Conservation (phyloP, 306 rosid species). For the Potentilla sterilis region DNA sequence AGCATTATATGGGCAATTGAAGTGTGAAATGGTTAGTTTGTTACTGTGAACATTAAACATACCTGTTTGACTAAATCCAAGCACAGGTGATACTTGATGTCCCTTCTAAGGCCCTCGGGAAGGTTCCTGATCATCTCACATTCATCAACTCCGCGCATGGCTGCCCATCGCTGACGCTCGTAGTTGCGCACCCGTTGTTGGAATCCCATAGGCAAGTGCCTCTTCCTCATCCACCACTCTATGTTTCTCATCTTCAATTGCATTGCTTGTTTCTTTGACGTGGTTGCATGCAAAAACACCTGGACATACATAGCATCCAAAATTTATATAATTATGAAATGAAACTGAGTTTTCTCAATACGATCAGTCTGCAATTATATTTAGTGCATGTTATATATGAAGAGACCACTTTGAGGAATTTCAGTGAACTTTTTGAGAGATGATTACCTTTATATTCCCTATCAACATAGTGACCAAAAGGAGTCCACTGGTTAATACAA, state of each 20-base stretch:
- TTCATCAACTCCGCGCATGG: conserved; percentile 90
- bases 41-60: not conserved
- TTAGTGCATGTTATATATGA: not conserved
- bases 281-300: conserved; percentile 90
- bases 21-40: not conserved
- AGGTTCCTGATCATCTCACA: conserved; percentile 71
- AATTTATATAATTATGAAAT: not conserved
- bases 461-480: conserved; percentile 91
- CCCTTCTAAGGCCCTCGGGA: conserved; percentile 86
- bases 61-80: conserved; percentile 87
- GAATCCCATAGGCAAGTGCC: conserved; percentile 64
- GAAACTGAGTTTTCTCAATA: not conserved
- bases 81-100: conserved; percentile 92
- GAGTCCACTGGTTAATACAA: conserved; percentile 85
- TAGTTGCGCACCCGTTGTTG: conserved; percentile 81
- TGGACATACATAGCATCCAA: conserved; percentile 4
- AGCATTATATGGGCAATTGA: not conserved
- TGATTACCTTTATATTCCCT: conserved; percentile 82
- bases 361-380: not conserved
- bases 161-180: conserved; percentile 88
- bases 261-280: conserved; percentile 94
- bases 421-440: not conserved
- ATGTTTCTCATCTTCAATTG: conserved; percentile 84
- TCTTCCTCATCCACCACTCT: conserved; percentile 97
- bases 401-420: not conserved